These are phyloP conservation scores for Verticillium longisporum DNA, from an alignment of 2,329 filamentous ascomycete genomes.

Conservation along the genomic window DNA sequence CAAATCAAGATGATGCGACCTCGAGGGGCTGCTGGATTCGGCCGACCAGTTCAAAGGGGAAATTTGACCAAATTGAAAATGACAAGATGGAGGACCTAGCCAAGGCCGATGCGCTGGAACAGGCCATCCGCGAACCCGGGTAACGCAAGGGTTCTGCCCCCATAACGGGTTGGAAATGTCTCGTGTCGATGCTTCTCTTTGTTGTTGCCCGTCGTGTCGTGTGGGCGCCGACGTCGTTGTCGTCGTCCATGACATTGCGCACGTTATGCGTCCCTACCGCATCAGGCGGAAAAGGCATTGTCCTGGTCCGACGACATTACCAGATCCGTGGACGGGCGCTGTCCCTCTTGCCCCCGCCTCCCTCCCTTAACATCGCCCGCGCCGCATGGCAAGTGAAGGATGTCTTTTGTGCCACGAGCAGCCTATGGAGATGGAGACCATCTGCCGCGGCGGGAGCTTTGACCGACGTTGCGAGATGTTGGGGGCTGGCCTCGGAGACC, in stretches of 20 bases:
- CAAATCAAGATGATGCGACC: background rate
- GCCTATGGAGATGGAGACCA: background rate
- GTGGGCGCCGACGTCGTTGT: background rate
- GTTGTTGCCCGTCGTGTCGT: background rate
- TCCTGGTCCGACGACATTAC: background rate
- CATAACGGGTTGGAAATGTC: background rate
- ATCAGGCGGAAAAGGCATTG: background rate
- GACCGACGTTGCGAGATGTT: background rate
- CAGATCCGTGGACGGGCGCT: background rate
- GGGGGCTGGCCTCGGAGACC: background rate
- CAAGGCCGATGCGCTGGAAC: background rate
- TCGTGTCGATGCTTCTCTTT: background rate
- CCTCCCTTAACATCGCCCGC: background rate
- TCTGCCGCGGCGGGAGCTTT: background rate
- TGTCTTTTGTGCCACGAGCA: background rate
- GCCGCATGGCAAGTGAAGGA: background rate
- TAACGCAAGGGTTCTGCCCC: background rate
- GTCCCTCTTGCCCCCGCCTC: background rate
- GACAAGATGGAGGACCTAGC: background rate
- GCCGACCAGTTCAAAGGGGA: background rate
- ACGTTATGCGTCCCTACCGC: background rate
- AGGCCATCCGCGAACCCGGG: background rate
- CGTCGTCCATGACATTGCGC: background rate
- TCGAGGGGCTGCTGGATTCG: background rate
- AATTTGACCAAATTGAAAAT: background rate